Evolutionary conservation across 306 rosid genomes (phyloP).

Genomic region (Gastrolobium villosum): DNA sequence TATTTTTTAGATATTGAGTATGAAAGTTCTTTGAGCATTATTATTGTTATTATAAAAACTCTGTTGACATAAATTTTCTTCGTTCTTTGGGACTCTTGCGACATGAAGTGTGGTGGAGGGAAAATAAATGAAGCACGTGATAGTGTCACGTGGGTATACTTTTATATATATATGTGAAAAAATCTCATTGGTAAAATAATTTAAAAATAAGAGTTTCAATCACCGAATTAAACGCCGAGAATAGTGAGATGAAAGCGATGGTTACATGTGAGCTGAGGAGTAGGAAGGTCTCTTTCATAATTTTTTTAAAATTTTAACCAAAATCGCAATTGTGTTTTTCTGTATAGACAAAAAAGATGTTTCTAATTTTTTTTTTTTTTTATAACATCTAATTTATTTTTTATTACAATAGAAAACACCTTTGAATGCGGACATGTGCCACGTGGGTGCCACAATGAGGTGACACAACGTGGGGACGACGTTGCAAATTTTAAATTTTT

Average conservation of each 20-base stretch:
- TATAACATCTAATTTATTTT: too few species aligned
- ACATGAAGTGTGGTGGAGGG: conserved; percentile 53
- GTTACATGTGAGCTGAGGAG: conserved; percentile 57
- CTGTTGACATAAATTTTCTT: conserved; percentile 8
- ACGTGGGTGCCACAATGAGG: conserved; percentile 51
- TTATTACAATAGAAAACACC: not conserved
- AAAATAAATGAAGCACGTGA: conserved; percentile 56
- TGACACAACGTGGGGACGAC: conserved; percentile 57
- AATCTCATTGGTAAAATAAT: conserved; percentile 2
- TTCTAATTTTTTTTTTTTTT: not conserved
- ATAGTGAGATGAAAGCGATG: conserved; percentile 56
- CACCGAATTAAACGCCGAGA: conserved; percentile 64
- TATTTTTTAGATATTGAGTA: not conserved
- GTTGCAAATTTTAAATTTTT: not conserved
- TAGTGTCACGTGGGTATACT: conserved; percentile 38
- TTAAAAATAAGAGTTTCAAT: not conserved
- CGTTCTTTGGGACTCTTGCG: conserved; percentile 21
- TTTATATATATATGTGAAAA: not conserved
- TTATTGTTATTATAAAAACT: not conserved
- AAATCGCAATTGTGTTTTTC: conserved; percentile 18
- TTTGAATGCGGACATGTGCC: conserved; percentile 54
- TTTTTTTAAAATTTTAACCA: not conserved
- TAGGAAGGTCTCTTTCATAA: conserved; percentile 2
- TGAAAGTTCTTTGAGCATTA: not conserved
- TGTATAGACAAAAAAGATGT: not conserved